Percentiles rank a stretch among this genome's conserved stretches.
These are phyloP conservation scores for Knoxia roxburghii DNA, from an alignment of 257 asterid genomes.

Conservation along the genomic window DNA sequence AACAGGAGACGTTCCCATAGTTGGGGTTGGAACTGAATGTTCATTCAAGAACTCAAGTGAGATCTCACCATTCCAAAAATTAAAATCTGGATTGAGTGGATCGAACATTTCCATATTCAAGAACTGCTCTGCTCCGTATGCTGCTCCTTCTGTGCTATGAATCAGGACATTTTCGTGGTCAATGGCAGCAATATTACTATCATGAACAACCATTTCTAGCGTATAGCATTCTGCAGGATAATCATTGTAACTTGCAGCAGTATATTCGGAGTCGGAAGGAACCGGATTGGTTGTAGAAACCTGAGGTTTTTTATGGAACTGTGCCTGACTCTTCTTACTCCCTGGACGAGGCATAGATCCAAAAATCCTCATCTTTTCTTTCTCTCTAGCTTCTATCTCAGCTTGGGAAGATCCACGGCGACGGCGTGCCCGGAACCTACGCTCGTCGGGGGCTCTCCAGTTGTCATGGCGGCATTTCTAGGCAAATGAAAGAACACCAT, in stretches of 20 bases:
- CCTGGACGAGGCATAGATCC: conserved; percentile 22
- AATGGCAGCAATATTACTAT: too few relatives aligned
- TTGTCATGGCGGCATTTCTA: conserved; percentile 31
- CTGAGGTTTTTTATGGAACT: background rate
- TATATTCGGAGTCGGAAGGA: background rate
- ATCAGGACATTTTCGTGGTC: background rate
- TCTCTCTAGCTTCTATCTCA: background rate
- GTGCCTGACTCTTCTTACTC: background rate
- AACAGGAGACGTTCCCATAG: too few relatives aligned
- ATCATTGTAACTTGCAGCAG: too few relatives aligned
- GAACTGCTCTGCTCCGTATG: too few relatives aligned
- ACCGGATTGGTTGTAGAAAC: too few relatives aligned
- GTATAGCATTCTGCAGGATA: too few relatives aligned
- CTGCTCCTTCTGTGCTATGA: background rate
- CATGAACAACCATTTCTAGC: too few relatives aligned
- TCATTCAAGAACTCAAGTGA: background rate
- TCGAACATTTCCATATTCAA: background rate
- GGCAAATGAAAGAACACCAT: background rate
- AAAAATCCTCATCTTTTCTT: background rate
- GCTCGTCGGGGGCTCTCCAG: conserved; percentile 15
- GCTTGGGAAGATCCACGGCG: background rate
- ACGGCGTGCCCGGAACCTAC: background rate
- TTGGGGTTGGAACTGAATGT: background rate
- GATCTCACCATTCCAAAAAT: background rate
- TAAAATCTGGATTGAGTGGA: background rate